Base-by-base conservation (phyloP, 306 rosid species). In the Glycine soja region DNA sequence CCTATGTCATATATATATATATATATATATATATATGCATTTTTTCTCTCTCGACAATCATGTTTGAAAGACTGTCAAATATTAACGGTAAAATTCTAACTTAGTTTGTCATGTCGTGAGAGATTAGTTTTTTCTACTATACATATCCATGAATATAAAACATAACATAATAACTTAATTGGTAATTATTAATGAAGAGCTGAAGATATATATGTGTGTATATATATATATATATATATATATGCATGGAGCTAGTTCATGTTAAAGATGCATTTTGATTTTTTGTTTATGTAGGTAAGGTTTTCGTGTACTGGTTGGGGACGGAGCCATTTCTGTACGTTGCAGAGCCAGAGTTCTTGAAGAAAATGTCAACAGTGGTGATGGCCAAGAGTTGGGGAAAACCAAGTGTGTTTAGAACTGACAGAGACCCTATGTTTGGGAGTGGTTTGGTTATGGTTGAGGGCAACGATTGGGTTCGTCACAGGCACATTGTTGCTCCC, bases 371-470 rank as follows among this genome's bases (percentile, higher is more conserved):
- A 0, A 70, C 75, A 6, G 88, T 80, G 75, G 97, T 94, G 2
- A 19, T 88, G 83, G 97, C 89, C 0, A 92, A 89, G 87, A 74
- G 87, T 15, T 94, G 98, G 98, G 98, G 98, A 11, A 94, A 94
- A 69, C 98, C 97, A 2, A 80, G 85, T 2, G 97, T 94, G 45
- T 94, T 94, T 80, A 85, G 80, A 82, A 87, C 78, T 62, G 98
- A 94, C 24, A 88, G 98, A 85, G 85, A 86, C 1, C 91, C 98
- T 14, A 90, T 94, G 98, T 94, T 94, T 79, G 98, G 98, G 3
- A 87, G 90, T 47, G 97, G 98, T 47, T 83, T 94, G 72, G 19
- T 94, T 13, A 90, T 92, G 97, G 83, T 88, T 0, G 98, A 94
- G 57, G 98, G 98, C 1, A 90, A 92, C 10, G 87, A 90, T 0